A percentile compares a stretch with the other conserved stretches of the same genome.
Conservation (phyloP, 352 stramenopile species). For the Globisporangium middletonii region DNA sequence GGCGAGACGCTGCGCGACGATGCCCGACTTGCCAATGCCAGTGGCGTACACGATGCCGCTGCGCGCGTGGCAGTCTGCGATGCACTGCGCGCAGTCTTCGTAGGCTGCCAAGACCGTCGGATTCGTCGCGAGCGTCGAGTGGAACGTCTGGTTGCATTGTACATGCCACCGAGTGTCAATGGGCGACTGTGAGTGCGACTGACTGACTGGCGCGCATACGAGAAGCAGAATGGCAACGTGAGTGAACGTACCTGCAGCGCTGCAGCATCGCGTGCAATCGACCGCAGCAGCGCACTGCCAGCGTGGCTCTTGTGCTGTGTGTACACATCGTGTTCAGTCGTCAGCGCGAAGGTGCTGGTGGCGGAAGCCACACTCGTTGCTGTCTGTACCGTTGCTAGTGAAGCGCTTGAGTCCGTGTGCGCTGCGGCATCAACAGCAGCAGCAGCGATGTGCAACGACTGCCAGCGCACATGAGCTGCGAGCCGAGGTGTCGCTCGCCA, state of each 20-base stretch:
- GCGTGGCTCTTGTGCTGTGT: neutral
- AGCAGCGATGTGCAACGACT: too few species aligned
- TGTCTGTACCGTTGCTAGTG: too few species aligned
- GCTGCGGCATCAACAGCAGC: too few species aligned
- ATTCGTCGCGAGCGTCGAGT: conserved; percentile 26
- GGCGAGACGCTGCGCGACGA: conserved; percentile 62
- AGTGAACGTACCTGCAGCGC: conserved; percentile 8
- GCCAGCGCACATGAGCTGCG: too few species aligned
- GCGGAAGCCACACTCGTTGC: too few species aligned
- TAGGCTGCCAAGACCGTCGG: conserved; percentile 21
- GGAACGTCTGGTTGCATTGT: conserved; percentile 27
- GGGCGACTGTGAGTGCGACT: neutral
- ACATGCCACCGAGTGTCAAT: too few species aligned
- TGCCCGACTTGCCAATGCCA: conserved; percentile 77
- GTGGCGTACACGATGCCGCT: conserved; percentile 52
- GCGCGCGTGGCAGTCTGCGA: conserved; percentile 44
- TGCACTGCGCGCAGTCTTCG: conserved; percentile 17
- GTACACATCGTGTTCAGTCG: neutral
- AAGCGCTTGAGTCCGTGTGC: too few species aligned
- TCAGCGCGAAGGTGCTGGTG: neutral
- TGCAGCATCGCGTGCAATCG: conserved; percentile 12
- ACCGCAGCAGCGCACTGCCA: conserved; percentile 8
- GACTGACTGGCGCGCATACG: neutral
- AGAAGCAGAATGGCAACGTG: neutral
- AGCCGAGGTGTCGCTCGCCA: too few species aligned